phyloP scores from a whole-genome alignment of 2,329 filamentous ascomycete genomes.

The Furcasterigmium sp. region DNA sequence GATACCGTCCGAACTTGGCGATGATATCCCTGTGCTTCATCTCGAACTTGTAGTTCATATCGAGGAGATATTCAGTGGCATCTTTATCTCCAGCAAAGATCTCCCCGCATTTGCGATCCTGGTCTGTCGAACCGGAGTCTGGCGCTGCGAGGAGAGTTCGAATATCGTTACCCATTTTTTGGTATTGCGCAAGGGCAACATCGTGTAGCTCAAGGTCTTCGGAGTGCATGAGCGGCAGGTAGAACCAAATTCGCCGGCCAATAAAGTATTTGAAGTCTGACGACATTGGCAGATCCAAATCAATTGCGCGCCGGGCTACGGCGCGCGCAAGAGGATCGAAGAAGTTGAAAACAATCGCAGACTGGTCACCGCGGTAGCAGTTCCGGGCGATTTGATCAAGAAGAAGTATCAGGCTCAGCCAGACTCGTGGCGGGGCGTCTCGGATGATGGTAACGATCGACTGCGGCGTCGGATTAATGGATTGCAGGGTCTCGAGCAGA shows the following conservation, averaged over 20 bases:
- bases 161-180: conserved; percentile 24
- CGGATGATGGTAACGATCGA: conserved; percentile 21
- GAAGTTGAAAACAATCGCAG: conserved; percentile 39
- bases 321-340: conserved; percentile 51
- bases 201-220: conserved; percentile 44
- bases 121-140: conserved; percentile 11
- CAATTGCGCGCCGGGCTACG: conserved; percentile 30
- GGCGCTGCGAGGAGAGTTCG: conserved; percentile 22
- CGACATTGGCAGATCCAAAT: conserved; percentile 20
- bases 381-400: conserved; percentile 62
- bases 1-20: conserved; percentile 51
- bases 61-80: conserved; percentile 17
- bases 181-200: conserved; percentile 22
- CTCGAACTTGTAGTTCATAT: conserved; percentile 25
- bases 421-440: conserved; percentile 23
- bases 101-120: conserved; percentile 18
- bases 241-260: conserved; percentile 49
- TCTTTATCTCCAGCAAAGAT: conserved; percentile 19
- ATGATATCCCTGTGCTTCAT: conserved; percentile 45
- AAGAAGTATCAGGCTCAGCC: conserved; percentile 48
- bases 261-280: conserved; percentile 25
- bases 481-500: conserved; percentile 25
- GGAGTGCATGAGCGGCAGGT: conserved; percentile 55
- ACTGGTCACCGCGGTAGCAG: conserved; percentile 46
- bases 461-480: conserved; percentile 17